Conservation (phyloP, 2,329 filamentous ascomycete genomes). For the Exophiala lecanii-corni region DNA sequence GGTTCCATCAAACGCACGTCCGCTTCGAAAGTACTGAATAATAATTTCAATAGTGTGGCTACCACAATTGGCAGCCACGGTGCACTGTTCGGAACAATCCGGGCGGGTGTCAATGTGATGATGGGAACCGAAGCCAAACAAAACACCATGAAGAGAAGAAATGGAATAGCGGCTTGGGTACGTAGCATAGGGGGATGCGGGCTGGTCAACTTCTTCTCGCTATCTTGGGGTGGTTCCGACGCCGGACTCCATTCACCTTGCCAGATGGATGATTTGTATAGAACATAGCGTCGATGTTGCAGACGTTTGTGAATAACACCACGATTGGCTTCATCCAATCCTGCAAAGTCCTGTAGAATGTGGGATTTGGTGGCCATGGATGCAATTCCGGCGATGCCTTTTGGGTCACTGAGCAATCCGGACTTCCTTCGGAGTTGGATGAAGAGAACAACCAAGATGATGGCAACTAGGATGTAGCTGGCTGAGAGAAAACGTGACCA, state of each 20-base stretch:
- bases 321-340: constrained; percentile 41
- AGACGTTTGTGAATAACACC: constrained; percentile 44
- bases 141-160: constrained; percentile 37
- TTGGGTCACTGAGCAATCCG: constrained; percentile 45
- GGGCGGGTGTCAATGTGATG: constrained; percentile 39
- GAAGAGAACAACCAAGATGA: constrained; percentile 39
- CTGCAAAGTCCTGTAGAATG: constrained; percentile 46
- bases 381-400: constrained; percentile 48
- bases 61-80: constrained; percentile 45
- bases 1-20: constrained; percentile 47
- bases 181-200: constrained; percentile 46
- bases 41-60: constrained; percentile 42
- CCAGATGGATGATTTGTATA: constrained; percentile 49
- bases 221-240: constrained; percentile 28
- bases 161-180: constrained; percentile 35
- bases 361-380: constrained; percentile 48
- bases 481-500: constrained; percentile 44
- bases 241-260: constrained; percentile 44
- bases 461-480: constrained; percentile 38
- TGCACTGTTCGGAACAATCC: constrained; percentile 35
- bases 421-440: constrained; percentile 45
- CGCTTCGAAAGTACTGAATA: constrained; percentile 46
- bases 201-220: constrained; percentile 30
- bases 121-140: constrained; percentile 39
- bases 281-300: constrained; percentile 42